phyloP scores from a whole-genome alignment of 2,329 filamentous ascomycete genomes.

The Leptographium flavum region DNA sequence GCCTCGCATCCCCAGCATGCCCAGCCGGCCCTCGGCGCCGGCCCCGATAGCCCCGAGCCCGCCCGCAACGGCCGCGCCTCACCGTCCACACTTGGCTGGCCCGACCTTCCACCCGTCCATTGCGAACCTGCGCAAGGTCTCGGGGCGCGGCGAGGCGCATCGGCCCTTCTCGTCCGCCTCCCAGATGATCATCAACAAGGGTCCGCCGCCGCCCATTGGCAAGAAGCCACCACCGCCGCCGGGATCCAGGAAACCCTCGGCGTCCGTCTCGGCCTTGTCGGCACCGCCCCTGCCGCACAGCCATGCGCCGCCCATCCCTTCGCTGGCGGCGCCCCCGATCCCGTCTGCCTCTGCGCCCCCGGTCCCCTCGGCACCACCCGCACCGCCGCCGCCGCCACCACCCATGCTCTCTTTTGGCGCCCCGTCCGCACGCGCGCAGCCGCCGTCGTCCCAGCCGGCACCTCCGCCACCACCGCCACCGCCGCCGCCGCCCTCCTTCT shows the following conservation, averaged over 20 bases:
- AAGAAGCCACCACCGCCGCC: conserved; percentile 59
- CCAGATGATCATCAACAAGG: conserved; percentile 30
- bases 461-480: conserved; percentile 20
- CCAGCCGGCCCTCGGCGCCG: conserved; percentile 37
- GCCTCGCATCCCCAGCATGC: conserved; percentile 44
- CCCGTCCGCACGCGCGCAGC: conserved; percentile 18
- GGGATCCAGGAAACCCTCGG: conserved; percentile 42
- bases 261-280: not conserved
- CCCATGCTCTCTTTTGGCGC: conserved; percentile 20
- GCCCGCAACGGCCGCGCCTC: not conserved
- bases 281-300: not conserved
- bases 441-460: conserved; percentile 7
- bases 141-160: conserved; percentile 27
- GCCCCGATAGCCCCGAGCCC: conserved; percentile 12
- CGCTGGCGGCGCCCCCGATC: conserved; percentile 20
- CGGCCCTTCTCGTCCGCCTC: conserved; percentile 49
- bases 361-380: conserved; percentile 22
- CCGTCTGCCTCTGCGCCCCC: conserved; percentile 25
- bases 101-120: conserved; percentile 34
- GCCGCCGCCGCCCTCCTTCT: conserved; percentile 21
- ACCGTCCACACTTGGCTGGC: not conserved
- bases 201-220: conserved; percentile 63
- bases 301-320: conserved; percentile 4
- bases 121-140: conserved; percentile 44
- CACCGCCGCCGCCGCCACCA: conserved; percentile 21